These are phyloP conservation scores for Trichopus zeylanicus DNA, from an alignment of 116 monocot species.

Conservation along the genomic window DNA sequence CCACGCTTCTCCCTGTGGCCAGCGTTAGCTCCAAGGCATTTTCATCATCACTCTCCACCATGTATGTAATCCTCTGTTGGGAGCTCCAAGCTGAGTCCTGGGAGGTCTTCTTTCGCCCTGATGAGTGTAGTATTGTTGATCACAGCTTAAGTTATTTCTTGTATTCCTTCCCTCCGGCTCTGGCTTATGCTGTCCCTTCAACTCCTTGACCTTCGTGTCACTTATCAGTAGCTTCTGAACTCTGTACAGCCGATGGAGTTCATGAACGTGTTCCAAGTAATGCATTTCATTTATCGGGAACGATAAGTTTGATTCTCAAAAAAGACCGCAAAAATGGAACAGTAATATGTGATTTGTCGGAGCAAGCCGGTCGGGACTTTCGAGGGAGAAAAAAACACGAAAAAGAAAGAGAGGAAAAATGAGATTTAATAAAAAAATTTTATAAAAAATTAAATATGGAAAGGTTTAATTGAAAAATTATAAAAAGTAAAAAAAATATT, in stretches of 20 bases:
- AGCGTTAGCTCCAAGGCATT: slow-evolving; percentile 71
- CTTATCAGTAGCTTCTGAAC: slow-evolving; percentile 73
- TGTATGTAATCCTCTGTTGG: slow-evolving; percentile 44
- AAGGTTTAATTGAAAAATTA: too few relatives aligned
- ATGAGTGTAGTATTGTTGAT: slow-evolving; percentile 1
- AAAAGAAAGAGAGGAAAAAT: too few relatives aligned
- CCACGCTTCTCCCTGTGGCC: slow-evolving; percentile 50
- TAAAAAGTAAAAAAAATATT: too few relatives aligned
- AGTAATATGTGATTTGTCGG: slow-evolving; percentile 55
- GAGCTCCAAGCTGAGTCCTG: slow-evolving; percentile 30
- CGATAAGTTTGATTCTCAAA: neutral
- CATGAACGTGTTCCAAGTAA: slow-evolving; percentile 47
- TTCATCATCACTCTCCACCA: slow-evolving; percentile 18
- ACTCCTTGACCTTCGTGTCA: slow-evolving; percentile 34
- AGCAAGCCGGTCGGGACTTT: too few relatives aligned
- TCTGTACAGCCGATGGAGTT: slow-evolving; percentile 82
- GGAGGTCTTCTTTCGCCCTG: slow-evolving; percentile 7
- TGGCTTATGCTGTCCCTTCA: slow-evolving; percentile 12
- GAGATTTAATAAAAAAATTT: too few relatives aligned
- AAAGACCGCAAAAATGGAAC: neutral
- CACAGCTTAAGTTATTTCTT: neutral
- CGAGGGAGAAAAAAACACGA: too few relatives aligned
- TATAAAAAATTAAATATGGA: too few relatives aligned
- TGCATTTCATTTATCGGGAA: neutral
- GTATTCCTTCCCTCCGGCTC: slow-evolving; percentile 1